Evolutionary conservation across 495 filamentous ascomycete species (phyloP).

Genomic region (Emericellopsis terricola): DNA sequence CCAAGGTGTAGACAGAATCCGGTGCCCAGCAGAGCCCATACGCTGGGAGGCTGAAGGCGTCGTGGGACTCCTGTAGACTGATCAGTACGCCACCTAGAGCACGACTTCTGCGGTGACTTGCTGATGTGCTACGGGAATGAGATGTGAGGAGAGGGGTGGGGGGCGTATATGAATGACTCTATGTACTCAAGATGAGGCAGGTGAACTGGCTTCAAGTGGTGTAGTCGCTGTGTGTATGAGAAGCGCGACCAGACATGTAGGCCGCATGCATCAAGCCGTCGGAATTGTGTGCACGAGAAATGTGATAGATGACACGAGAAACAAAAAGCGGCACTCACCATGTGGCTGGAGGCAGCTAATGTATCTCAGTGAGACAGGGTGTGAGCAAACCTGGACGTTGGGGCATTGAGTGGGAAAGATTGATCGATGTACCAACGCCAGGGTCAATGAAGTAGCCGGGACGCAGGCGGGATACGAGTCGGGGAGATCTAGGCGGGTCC

Average conservation of each 20-base stretch:
- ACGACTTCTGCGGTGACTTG: background rate
- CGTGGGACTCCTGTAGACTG: background rate
- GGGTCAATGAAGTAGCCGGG: background rate
- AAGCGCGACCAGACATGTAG: background rate
- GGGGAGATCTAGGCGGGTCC: background rate
- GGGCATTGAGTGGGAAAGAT: background rate
- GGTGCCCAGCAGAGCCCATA: background rate
- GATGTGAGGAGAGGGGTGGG: background rate
- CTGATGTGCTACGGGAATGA: background rate
- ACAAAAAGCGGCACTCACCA: background rate
- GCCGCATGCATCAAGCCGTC: background rate
- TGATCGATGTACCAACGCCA: constrained; percentile 1
- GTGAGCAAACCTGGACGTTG: background rate
- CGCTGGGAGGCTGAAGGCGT: background rate
- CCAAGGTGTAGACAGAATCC: background rate
- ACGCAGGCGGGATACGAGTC: background rate
- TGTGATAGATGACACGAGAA: too few species aligned
- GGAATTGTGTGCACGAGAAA: too few species aligned
- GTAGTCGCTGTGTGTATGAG: background rate
- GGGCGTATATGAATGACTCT: too few species aligned
- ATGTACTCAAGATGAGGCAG: background rate
- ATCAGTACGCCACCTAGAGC: background rate
- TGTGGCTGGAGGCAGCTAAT: too few species aligned
- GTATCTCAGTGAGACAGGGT: background rate
- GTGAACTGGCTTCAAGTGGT: background rate